Percentiles rank a stretch among this genome's conserved stretches.
Evolutionary conservation across 2,329 filamentous ascomycete genomes (phyloP).

Genomic region (Chaetomiaceae sp.): DNA sequence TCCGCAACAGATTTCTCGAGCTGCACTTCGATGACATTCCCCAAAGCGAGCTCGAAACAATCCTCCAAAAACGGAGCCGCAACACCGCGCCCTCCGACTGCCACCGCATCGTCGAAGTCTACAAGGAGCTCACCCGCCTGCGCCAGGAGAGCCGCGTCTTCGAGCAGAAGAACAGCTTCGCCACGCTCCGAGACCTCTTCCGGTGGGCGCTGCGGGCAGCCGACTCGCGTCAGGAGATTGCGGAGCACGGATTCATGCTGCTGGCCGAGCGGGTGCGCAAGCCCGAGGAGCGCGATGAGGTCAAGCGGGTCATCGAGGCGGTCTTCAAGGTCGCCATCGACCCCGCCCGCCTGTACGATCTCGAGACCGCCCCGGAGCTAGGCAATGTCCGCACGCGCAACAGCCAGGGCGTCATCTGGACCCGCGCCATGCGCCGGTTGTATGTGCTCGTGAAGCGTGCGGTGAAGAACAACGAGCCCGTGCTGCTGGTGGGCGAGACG

Average conservation of each 20-base stretch:
- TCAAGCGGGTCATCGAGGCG: slow-evolving; percentile 82
- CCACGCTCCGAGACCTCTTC: slow-evolving; percentile 91
- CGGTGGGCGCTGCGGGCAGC: slow-evolving; percentile 85
- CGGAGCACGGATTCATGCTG: slow-evolving; percentile 91
- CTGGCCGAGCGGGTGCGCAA: slow-evolving; percentile 93
- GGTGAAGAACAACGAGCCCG: slow-evolving; percentile 83
- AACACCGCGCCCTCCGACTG: slow-evolving; percentile 88
- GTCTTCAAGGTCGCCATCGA: slow-evolving; percentile 85
- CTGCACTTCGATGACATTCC: slow-evolving; percentile 98
- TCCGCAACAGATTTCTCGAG: slow-evolving; percentile 94
- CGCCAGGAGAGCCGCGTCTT: slow-evolving; percentile 88
- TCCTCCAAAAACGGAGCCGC: slow-evolving; percentile 80
- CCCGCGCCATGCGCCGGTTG: slow-evolving; percentile 83
- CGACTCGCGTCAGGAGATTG: slow-evolving; percentile 81
- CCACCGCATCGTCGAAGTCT: slow-evolving; percentile 83
- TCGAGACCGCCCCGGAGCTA: slow-evolving; percentile 50
- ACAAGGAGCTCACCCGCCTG: slow-evolving; percentile 82
- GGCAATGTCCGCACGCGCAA: slow-evolving; percentile 44
- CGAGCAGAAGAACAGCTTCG: slow-evolving; percentile 95
- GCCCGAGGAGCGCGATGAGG: slow-evolving; percentile 72
- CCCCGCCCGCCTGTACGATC: slow-evolving; percentile 64
- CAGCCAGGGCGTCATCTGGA: slow-evolving; percentile 77
- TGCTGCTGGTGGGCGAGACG: slow-evolving; percentile 91
- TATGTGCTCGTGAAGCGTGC: slow-evolving; percentile 86
- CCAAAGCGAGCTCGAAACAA: slow-evolving; percentile 85